Evolutionary conservation across 2,329 filamentous ascomycete species (phyloP).

Genomic region (Purpureocillium lavendulum): DNA sequence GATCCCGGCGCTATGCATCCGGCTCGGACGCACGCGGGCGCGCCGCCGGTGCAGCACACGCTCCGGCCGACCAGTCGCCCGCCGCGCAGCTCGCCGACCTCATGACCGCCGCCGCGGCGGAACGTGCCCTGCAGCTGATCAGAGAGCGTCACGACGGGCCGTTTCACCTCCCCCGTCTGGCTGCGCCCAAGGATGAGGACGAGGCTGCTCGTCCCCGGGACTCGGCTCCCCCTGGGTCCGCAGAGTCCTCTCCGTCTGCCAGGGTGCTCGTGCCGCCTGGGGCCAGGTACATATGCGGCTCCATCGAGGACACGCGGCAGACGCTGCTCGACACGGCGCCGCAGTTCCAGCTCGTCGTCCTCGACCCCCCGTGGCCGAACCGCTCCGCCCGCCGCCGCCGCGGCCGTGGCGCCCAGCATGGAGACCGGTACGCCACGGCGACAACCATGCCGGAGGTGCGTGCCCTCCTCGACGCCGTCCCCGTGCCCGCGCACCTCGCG

Average conservation of each 20-base stretch:
- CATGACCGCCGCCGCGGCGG: slow-evolving; percentile 41
- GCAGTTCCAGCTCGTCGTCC: slow-evolving; percentile 57
- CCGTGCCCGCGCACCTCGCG: slow-evolving; percentile 46
- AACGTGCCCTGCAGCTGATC: slow-evolving; percentile 32
- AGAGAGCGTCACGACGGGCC: slow-evolving; percentile 27
- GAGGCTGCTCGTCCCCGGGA: not conserved
- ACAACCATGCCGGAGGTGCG: slow-evolving; percentile 36
- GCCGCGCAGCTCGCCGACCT: slow-evolving; percentile 44
- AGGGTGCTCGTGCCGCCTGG: slow-evolving; percentile 28
- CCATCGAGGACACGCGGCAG: slow-evolving; percentile 30
- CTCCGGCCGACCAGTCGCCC: slow-evolving; percentile 23
- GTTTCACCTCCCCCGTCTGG: slow-evolving; percentile 36
- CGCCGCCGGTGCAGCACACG: slow-evolving; percentile 14
- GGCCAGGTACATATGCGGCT: slow-evolving; percentile 39
- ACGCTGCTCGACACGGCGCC: slow-evolving; percentile 34
- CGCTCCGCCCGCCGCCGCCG: slow-evolving; percentile 60
- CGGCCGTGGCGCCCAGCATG: slow-evolving; percentile 45
- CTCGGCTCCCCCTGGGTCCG: too few species aligned
- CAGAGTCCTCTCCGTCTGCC: not conserved
- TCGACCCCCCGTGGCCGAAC: slow-evolving; percentile 80
- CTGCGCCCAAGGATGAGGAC: slow-evolving; percentile 4
- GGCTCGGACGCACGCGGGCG: slow-evolving; percentile 10
- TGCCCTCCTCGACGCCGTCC: slow-evolving; percentile 42
- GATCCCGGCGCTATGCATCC: slow-evolving; percentile 10
- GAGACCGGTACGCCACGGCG: slow-evolving; percentile 38